These are phyloP conservation scores for Adansonia gregorii DNA, from an alignment of 441 rosid species.

Conservation along the genomic window DNA sequence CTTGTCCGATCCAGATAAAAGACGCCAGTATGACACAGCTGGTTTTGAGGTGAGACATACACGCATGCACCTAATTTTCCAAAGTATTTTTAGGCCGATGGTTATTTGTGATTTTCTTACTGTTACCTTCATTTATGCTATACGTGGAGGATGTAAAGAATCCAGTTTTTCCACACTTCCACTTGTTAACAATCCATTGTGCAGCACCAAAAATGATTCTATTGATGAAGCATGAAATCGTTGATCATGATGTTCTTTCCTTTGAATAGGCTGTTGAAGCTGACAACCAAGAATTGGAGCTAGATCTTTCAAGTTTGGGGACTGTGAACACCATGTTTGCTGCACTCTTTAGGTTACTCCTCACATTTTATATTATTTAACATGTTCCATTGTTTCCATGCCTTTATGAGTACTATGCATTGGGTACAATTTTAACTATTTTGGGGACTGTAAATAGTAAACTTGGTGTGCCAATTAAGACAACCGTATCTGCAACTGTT, in stretches of 20 bases:
- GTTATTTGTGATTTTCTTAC: background rate
- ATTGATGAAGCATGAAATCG: slow-evolving; percentile 19
- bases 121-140: background rate
- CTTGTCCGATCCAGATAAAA: slow-evolving; percentile 85
- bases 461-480: slow-evolving; percentile 97
- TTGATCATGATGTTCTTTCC: slow-evolving; percentile 31
- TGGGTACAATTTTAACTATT: slow-evolving; percentile 25
- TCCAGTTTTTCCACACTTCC: background rate
- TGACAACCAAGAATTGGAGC: slow-evolving; percentile 86
- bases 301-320: slow-evolving; percentile 96
- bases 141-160: background rate
- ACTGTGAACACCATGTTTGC: slow-evolving; percentile 98
- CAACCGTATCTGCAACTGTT: slow-evolving; percentile 88
- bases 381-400: background rate
- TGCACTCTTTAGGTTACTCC: slow-evolving; percentile 79
- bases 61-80: background rate
- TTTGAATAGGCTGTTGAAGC: slow-evolving; percentile 83
- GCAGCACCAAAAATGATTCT: background rate
- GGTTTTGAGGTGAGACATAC: slow-evolving; percentile 85
- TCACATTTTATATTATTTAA: background rate
- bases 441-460: slow-evolving; percentile 50
- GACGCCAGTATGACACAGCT: slow-evolving; percentile 81
- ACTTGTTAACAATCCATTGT: slow-evolving; percentile 20
- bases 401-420: slow-evolving; percentile 11
- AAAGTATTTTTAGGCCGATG: slow-evolving; percentile 1